These are phyloP conservation scores for Cercospora zeae-maydis DNA, from an alignment of 2,329 filamentous ascomycete species.

Conservation along the genomic window DNA sequence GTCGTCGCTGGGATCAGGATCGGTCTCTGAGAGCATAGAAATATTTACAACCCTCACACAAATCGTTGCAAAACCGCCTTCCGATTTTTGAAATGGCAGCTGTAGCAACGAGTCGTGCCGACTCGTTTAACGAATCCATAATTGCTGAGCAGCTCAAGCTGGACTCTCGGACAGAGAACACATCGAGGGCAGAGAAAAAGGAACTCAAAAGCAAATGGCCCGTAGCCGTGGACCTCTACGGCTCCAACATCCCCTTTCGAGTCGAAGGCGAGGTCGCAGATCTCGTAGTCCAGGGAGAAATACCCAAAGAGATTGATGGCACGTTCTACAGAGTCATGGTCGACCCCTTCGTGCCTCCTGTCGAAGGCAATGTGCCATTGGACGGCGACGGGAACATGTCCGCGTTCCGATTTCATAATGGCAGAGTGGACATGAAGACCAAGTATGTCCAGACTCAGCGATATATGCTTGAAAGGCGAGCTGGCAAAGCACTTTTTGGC, in stretches of 20 bases:
- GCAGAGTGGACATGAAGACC: constrained; percentile 44
- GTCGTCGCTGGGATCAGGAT: neutral
- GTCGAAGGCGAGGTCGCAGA: constrained; percentile 41
- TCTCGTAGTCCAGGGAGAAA: constrained; percentile 32
- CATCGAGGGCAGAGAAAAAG: neutral
- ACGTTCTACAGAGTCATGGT: constrained; percentile 49
- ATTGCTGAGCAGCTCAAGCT: neutral
- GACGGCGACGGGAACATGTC: constrained; percentile 46
- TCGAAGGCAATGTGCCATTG: constrained; percentile 54
- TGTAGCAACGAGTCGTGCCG: neutral
- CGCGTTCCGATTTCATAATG: constrained; percentile 42
- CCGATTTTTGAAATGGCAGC: neutral
- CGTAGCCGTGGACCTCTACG: constrained; percentile 25
- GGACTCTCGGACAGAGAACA: neutral
- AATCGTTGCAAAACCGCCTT: neutral
- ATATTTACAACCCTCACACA: neutral
- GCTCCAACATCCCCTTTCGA: constrained; percentile 36
- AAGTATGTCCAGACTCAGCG: constrained; percentile 45
- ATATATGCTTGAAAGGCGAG: constrained; percentile 40
- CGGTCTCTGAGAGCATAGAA: neutral
- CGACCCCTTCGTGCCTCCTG: constrained; percentile 54
- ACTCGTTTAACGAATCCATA: neutral
- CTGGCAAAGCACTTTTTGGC: constrained; percentile 48
- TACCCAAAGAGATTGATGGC: constrained; percentile 35
- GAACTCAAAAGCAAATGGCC: constrained; percentile 20